Percentiles rank a stretch among this genome's conserved stretches.
Conservation (phyloP, 2,329 filamentous ascomycete genomes). For the Apiospora sp. region DNA sequence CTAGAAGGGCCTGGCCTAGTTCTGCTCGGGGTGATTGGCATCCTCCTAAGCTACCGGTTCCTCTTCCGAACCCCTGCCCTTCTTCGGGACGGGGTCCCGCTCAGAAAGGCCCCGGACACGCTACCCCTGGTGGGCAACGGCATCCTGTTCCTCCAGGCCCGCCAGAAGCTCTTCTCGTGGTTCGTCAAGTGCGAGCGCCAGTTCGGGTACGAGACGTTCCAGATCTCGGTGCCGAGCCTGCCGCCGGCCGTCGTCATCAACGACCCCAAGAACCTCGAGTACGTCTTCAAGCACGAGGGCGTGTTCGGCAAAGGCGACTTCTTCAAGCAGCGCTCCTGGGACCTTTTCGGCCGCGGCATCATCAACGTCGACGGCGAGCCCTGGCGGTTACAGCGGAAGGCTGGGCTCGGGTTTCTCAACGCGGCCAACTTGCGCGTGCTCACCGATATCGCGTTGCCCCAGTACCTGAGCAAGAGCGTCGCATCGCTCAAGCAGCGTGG, state of each 20-base stretch:
- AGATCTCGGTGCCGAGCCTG: slow-evolving; percentile 68
- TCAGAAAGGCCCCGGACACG: slow-evolving; percentile 58
- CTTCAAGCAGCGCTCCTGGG: slow-evolving; percentile 66
- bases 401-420: slow-evolving; percentile 66
- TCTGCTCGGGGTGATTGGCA: slow-evolving; percentile 32
- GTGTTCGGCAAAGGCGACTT: slow-evolving; percentile 69
- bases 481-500: slow-evolving; percentile 45
- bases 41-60: slow-evolving; percentile 36
- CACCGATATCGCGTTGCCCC: slow-evolving; percentile 64
- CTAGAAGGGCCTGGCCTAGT: slow-evolving; percentile 33
- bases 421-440: slow-evolving; percentile 63
- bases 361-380: slow-evolving; percentile 72
- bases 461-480: slow-evolving; percentile 56
- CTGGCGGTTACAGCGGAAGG: slow-evolving; percentile 70
- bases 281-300: slow-evolving; percentile 66
- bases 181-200: slow-evolving; percentile 65
- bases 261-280: slow-evolving; percentile 68
- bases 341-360: slow-evolving; percentile 71
- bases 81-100: slow-evolving; percentile 40
- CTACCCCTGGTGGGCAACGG: slow-evolving; percentile 68
- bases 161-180: slow-evolving; percentile 69
- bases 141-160: slow-evolving; percentile 65
- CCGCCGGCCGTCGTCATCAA: slow-evolving; percentile 70
- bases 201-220: slow-evolving; percentile 67
- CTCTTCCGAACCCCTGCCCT: slow-evolving; percentile 35